Percentiles rank a stretch among this genome's conserved stretches.
Evolutionary conservation across 345 rosid species (phyloP).

Genomic region (Aegle marmelos): DNA sequence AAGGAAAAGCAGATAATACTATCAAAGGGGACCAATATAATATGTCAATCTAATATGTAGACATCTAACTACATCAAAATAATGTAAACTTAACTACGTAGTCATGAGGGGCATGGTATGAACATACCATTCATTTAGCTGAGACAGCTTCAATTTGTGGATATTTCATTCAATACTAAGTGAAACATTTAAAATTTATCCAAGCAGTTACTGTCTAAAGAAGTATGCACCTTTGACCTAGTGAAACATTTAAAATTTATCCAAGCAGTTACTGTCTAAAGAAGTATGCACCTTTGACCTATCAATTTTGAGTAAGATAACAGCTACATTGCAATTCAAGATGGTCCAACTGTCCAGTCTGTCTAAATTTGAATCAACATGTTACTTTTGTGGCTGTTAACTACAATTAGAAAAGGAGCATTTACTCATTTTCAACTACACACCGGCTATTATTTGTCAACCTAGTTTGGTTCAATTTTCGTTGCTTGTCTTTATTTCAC

Average conservation of each 20-base stretch:
- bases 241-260: conserved; percentile 3
- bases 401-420: not conserved
- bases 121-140: not conserved
- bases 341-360: not conserved
- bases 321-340: not conserved
- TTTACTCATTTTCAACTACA: not conserved
- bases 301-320: not conserved
- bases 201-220: not conserved
- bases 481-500: not conserved
- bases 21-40: not conserved
- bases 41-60: not conserved
- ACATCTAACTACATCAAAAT: not conserved
- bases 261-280: not conserved
- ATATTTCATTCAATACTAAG: not conserved
- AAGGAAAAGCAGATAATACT: not conserved
- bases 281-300: not conserved
- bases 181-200: conserved; percentile 6
- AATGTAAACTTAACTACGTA: not conserved
- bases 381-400: not conserved
- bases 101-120: not conserved
- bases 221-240: not conserved
- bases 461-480: not conserved
- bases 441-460: not conserved
- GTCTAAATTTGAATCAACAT: not conserved
- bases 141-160: not conserved